Conservation (phyloP, 257 asterid genomes). For the Cordia subcordata region DNA sequence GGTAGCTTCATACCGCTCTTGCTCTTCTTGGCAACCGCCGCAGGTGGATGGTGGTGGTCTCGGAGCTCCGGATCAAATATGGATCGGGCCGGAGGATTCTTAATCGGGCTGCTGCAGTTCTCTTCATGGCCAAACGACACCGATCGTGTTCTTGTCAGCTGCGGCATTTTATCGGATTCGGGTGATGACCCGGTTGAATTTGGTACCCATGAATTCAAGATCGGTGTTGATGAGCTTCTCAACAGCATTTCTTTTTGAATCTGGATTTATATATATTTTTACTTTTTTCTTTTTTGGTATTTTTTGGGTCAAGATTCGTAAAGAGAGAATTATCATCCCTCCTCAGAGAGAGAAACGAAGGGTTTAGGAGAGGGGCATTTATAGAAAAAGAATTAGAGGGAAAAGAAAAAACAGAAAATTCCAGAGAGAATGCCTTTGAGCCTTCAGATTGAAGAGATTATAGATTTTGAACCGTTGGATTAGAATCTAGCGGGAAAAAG, state of each 20-base stretch:
- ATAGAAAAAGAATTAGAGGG: background rate
- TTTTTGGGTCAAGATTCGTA: background rate
- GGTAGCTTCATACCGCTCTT: constrained; percentile 33
- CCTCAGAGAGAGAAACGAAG: background rate
- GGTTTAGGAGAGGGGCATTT: background rate
- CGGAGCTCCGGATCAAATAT: constrained; percentile 33
- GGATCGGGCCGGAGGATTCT: constrained; percentile 19
- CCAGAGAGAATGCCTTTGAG: no score
- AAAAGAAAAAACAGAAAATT: no score
- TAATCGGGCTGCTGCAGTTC: background rate
- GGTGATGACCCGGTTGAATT: constrained; percentile 42
- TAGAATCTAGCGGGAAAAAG: background rate
- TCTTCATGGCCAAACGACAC: constrained; percentile 29
- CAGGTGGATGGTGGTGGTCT: constrained; percentile 7
- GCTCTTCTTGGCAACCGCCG: constrained; percentile 23
- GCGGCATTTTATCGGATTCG: constrained; percentile 43
- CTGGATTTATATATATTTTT: no score
- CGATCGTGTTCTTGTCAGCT: constrained; percentile 42
- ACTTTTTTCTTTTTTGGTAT: no score
- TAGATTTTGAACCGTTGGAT: background rate
- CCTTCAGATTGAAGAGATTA: no score
- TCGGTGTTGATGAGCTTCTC: constrained; percentile 61
- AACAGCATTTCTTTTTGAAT: constrained; percentile 36
- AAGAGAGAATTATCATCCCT: background rate
- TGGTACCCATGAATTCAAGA: constrained; percentile 49